Evolutionary conservation across 2,329 filamentous ascomycete genomes (phyloP).

Genomic region (Botrytis fragariae): DNA sequence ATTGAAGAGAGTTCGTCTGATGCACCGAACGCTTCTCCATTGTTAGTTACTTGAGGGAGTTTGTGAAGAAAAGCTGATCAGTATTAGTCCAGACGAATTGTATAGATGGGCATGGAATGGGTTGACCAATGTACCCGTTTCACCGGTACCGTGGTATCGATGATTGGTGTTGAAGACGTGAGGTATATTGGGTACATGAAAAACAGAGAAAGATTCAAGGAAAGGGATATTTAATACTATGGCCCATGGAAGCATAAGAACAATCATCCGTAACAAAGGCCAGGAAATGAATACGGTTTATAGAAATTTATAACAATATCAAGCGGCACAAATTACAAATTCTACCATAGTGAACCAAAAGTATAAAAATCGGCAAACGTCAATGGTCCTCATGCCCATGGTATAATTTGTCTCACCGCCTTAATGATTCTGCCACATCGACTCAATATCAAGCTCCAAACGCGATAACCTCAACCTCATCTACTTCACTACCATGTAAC

Average conservation of each 20-base stretch:
- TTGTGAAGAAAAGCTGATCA: slow-evolving; percentile 19
- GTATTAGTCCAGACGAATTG: slow-evolving; percentile 29
- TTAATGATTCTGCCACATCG: background rate
- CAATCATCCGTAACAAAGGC: background rate
- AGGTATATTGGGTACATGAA: background rate
- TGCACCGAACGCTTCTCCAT: slow-evolving; percentile 15
- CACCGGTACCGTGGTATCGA: slow-evolving; percentile 29
- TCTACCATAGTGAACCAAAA: background rate
- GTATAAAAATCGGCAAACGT: background rate
- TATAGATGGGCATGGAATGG: slow-evolving; percentile 36
- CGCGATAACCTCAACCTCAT: slow-evolving; percentile 3
- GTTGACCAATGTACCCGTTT: slow-evolving; percentile 31
- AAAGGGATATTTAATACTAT: background rate
- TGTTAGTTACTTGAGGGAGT: slow-evolving; percentile 32
- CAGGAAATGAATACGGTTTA: background rate
- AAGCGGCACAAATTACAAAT: background rate
- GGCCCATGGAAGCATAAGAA: background rate
- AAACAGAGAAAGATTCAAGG: background rate
- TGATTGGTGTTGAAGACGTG: background rate
- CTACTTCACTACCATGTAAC: slow-evolving; percentile 23
- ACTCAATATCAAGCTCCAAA: background rate
- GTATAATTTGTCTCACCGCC: background rate
- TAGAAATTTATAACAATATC: background rate
- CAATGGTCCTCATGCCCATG: background rate
- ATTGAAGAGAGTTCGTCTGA: background rate